phyloP scores from a whole-genome alignment of 2,329 filamentous ascomycete genomes.

The Aspergillus glaucus region DNA sequence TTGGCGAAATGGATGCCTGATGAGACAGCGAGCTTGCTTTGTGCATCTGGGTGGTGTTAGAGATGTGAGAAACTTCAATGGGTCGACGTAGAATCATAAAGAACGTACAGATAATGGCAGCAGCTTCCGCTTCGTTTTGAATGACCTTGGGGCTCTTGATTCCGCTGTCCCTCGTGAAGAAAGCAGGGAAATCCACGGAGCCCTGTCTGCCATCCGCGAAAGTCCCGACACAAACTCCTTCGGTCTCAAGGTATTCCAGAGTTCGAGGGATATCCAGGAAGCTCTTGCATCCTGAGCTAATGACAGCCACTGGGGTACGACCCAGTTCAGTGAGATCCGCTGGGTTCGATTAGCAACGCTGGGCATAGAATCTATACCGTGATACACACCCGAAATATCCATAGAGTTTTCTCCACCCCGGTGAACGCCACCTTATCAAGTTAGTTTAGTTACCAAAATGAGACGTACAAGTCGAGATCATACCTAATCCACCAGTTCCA shows the following conservation, averaged over 20 bases:
- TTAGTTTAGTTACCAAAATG: constrained; percentile 16
- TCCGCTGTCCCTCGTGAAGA: constrained; percentile 86
- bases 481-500: constrained; percentile 80
- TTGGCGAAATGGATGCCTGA: constrained; percentile 86
- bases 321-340: constrained; percentile 93
- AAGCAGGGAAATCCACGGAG: constrained; percentile 79
- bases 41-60: constrained; percentile 50
- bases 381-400: constrained; percentile 65
- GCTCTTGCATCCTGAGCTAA: constrained; percentile 89
- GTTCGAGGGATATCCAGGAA: constrained; percentile 90
- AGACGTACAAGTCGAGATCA: constrained; percentile 1
- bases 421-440: constrained; percentile 66
- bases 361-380: background rate
- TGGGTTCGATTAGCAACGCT: constrained; percentile 7
- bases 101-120: constrained; percentile 68
- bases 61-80: background rate
- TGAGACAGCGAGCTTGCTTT: constrained; percentile 63
- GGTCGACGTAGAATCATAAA: background rate
- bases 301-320: constrained; percentile 77
- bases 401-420: constrained; percentile 77
- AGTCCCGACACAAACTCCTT: constrained; percentile 73
- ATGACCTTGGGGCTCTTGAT: constrained; percentile 71
- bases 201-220: constrained; percentile 75
- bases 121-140: constrained; percentile 71
- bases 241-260: constrained; percentile 69